A percentile compares a stretch with the other conserved stretches of the same genome.
Evolutionary conservation across 257 asterid genomes (phyloP).

Genomic region (Oldenlandia corymbosa): DNA sequence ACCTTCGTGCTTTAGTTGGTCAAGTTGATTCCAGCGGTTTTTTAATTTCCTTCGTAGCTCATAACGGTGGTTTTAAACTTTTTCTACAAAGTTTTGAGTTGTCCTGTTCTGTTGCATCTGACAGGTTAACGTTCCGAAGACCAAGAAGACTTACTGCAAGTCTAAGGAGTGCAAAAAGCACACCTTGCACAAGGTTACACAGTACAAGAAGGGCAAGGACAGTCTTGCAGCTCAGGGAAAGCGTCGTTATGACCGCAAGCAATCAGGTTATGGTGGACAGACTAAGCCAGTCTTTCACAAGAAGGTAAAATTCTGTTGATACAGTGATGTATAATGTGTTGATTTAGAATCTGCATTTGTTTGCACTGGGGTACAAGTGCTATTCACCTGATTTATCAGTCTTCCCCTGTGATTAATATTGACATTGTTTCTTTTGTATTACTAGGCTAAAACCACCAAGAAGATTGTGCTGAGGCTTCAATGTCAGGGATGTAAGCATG

Average conservation of each 20-base stretch:
- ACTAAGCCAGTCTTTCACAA: constrained; percentile 86
- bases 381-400: no score
- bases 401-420: neutral
- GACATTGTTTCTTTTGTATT: neutral
- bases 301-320: constrained; percentile 36
- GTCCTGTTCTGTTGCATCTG: neutral
- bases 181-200: constrained; percentile 80
- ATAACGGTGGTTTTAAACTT: neutral
- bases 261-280: constrained; percentile 87
- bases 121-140: constrained; percentile 81
- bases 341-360: neutral
- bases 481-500: constrained; percentile 68
- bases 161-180: constrained; percentile 78
- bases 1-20: neutral
- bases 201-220: constrained; percentile 70
- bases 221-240: constrained; percentile 72
- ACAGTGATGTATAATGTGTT: neutral
- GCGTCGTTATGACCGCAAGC: constrained; percentile 81
- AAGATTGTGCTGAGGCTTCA: constrained; percentile 71
- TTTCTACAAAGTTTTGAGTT: neutral
- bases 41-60: no score
- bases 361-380: no score
- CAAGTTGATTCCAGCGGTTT: neutral
- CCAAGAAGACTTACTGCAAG: constrained; percentile 74
- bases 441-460: constrained; percentile 65